Percentiles rank a stretch among this genome's conserved stretches.
Conservation (phyloP, 176 grass and related monocot species). For the Typha latifolia region DNA sequence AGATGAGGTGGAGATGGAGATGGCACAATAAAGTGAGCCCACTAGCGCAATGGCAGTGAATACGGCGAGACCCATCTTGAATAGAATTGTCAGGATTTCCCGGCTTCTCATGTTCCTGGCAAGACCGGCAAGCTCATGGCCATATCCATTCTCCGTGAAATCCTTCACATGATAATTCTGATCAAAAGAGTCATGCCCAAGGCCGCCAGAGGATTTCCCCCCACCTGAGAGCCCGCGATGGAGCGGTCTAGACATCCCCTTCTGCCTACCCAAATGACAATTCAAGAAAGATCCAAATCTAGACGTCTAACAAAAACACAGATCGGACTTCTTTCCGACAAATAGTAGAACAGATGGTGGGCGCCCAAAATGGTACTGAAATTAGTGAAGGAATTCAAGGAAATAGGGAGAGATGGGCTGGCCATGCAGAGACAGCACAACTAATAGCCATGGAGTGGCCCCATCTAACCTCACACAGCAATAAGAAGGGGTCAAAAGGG, state of each 20-base stretch:
- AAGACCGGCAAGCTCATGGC: constrained; percentile 5
- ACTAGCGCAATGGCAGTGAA: constrained; percentile 34
- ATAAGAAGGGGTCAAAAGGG: not conserved
- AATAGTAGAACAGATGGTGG: not conserved
- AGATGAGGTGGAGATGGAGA: constrained; percentile 48
- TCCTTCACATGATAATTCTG: constrained; percentile 49
- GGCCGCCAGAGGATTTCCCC: not conserved
- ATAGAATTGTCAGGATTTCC: constrained; percentile 27
- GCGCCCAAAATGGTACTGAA: not conserved
- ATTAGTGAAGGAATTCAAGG: not conserved
- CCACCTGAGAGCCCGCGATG: constrained; percentile 67
- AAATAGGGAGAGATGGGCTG: not conserved
- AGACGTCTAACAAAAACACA: not conserved
- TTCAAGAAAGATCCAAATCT: not conserved
- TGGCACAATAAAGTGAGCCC: constrained; percentile 60
- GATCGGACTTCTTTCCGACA: not conserved
- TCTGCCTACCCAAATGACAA: not conserved
- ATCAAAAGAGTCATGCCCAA: constrained; percentile 12
- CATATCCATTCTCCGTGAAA: constrained; percentile 49
- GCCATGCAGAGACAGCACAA: not conserved
- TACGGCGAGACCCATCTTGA: constrained; percentile 49
- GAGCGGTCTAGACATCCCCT: constrained; percentile 64
- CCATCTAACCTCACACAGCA: constrained; percentile 7
- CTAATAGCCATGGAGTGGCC: constrained; percentile 10
- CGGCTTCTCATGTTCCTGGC: constrained; percentile 25